Conservation (phyloP, 352 stramenopile species). For the Phytopythium aichiense region DNA sequence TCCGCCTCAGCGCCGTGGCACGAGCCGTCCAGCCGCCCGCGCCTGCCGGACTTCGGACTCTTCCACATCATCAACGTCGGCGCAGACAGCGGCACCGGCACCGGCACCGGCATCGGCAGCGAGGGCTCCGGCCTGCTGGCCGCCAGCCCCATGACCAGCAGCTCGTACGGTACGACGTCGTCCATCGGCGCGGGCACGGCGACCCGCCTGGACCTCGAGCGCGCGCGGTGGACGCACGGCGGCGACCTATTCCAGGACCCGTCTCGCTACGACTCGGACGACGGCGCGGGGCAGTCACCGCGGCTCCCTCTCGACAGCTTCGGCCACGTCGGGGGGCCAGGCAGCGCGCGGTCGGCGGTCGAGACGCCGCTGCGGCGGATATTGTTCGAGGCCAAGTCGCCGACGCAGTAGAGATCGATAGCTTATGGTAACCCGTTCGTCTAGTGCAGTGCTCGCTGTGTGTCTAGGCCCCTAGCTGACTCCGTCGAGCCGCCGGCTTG, state of each 20-base stretch:
- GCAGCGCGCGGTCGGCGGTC: not conserved
- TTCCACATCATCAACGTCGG: constrained; percentile 85
- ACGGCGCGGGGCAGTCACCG: constrained; percentile 57
- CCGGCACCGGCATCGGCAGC: constrained; percentile 17
- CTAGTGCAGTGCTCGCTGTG: not conserved
- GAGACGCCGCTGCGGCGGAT: constrained; percentile 1
- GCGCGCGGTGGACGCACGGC: constrained; percentile 70
- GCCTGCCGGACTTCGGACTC: constrained; percentile 81
- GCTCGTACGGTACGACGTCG: constrained; percentile 43
- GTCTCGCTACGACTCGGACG: constrained; percentile 81
- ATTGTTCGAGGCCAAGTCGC: constrained; percentile 1
- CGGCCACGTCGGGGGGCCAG: constrained; percentile 38
- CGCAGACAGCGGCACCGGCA: constrained; percentile 23
- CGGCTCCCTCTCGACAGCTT: constrained; percentile 57
- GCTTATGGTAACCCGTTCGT: not conserved
- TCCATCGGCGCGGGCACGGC: constrained; percentile 27
- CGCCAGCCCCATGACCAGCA: constrained; percentile 53
- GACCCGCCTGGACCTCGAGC: constrained; percentile 27
- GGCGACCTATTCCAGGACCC: constrained; percentile 81
- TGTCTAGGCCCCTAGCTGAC: not conserved
- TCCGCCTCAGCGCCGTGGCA: constrained; percentile 53
- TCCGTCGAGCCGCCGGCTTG: constrained; percentile 1
- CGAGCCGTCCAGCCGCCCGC: constrained; percentile 39
- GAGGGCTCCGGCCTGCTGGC: constrained; percentile 38
- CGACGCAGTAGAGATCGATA: not conserved